Evolutionary conservation across 768 basidiomycete species (phyloP).

Genomic region (Agaricus sinodeliciosus): DNA sequence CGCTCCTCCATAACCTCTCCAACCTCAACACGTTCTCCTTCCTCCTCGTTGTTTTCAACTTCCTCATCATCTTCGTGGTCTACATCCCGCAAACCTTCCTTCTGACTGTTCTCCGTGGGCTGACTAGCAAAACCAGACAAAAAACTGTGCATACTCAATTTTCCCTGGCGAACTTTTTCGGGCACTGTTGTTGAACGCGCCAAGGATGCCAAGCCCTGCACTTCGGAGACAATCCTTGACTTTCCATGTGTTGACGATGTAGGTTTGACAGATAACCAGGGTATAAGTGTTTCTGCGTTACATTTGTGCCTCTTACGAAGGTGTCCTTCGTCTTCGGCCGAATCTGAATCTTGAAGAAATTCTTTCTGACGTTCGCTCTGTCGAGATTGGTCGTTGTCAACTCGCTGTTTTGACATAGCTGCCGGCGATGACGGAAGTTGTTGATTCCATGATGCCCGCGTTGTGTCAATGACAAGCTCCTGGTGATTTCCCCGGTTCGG

Average conservation of each 20-base stretch:
- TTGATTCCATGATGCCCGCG: slow-evolving; percentile 18
- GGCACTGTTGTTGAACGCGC: neutral
- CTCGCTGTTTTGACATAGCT: neutral
- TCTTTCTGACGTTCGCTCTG: too few relatives aligned
- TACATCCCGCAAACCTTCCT: neutral
- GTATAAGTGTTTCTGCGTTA: slow-evolving; percentile 3
- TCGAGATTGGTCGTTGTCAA: neutral
- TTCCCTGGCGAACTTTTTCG: slow-evolving; percentile 1
- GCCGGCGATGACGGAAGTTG: slow-evolving; percentile 21
- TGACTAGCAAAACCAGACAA: slow-evolving; percentile 4
- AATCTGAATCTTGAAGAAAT: neutral
- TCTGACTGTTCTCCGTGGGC: neutral
- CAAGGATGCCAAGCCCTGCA: neutral
- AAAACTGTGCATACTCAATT: slow-evolving; percentile 9
- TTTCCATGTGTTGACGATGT: neutral
- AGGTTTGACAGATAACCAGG: neutral
- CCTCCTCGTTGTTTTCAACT: slow-evolving; percentile 14
- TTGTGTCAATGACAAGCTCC: slow-evolving; percentile 16
- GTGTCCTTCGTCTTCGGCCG: slow-evolving; percentile 12
- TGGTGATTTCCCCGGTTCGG: neutral
- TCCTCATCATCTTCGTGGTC: slow-evolving; percentile 10
- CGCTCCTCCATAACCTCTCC: slow-evolving; percentile 11
- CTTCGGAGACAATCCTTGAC: neutral
- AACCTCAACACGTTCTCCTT: slow-evolving; percentile 15
- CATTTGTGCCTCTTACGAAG: slow-evolving; percentile 32